phyloP scores from a whole-genome alignment of 805 yeast species.

The Candida quercuum region DNA sequence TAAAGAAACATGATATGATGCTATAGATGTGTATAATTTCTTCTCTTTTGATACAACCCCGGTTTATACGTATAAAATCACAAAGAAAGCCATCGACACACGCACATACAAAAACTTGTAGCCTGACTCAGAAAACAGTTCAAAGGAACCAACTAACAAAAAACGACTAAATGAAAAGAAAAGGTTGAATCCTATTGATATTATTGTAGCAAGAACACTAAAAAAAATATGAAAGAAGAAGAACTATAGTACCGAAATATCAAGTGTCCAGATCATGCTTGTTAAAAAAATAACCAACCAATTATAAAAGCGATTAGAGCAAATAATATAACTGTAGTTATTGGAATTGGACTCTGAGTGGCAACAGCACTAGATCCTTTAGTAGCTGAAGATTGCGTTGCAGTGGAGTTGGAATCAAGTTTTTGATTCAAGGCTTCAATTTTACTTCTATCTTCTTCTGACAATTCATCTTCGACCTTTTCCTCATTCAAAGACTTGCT shows the following conservation, averaged over 20 bases:
- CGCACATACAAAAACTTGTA: no score
- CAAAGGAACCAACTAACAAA: background rate
- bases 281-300: conserved; percentile 60
- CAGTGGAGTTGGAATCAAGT: conserved; percentile 36
- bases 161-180: no score
- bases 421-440: conserved; percentile 39
- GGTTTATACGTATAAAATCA: no score
- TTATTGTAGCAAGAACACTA: background rate
- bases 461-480: conserved; percentile 24
- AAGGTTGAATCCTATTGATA: no score
- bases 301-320: conserved; percentile 51
- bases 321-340: conserved; percentile 46
- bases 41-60: no score
- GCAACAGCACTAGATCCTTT: conserved; percentile 15
- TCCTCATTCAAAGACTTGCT: background rate
- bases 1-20: no score
- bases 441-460: conserved; percentile 33
- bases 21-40: no score
- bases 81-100: no score
- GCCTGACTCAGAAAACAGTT: background rate
- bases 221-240: background rate
- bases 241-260: no score
- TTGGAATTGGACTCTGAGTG: conserved; percentile 49
- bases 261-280: background rate
- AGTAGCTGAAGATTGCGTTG: conserved; percentile 13